phyloP scores from a whole-genome alignment of 768 basidiomycete species.

The Clavulina sp. region DNA sequence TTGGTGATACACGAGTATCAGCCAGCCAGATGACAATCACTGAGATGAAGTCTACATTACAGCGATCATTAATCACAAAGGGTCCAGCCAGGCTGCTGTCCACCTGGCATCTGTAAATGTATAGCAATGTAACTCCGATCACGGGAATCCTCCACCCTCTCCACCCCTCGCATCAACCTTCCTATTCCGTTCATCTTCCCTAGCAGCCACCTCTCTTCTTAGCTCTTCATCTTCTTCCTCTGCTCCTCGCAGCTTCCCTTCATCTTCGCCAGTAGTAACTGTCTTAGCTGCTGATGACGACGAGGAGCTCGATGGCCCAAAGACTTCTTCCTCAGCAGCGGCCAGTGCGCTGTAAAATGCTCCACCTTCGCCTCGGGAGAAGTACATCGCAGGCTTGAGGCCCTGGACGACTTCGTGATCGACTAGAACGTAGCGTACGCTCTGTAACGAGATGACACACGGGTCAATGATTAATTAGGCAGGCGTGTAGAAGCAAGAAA shows the following conservation, averaged over 20 bases:
- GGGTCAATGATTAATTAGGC: neutral
- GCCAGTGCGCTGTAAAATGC: conserved; percentile 69
- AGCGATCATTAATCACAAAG: no score
- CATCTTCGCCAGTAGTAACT: neutral
- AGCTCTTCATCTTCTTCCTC: neutral
- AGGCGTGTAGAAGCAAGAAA: conserved; percentile 46
- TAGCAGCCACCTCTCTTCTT: neutral
- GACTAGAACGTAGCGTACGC: conserved; percentile 68
- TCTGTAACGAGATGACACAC: conserved; percentile 25
- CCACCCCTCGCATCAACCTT: neutral
- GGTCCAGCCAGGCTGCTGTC: no score
- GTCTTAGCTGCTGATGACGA: neutral
- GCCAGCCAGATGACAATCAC: no score
- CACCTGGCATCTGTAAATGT: no score
- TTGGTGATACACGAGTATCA: no score
- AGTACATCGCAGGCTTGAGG: conserved; percentile 49
- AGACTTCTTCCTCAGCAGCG: conserved; percentile 31
- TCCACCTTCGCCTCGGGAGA: conserved; percentile 46
- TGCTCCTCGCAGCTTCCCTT: neutral
- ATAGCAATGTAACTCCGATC: no score
- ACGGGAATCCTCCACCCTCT: neutral
- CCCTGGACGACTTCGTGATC: conserved; percentile 53
- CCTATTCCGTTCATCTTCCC: neutral
- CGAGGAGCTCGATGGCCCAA: neutral
- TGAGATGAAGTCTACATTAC: no score